Conservation (phyloP, 305 asterid species). For the Fraxinus latifolia region DNA sequence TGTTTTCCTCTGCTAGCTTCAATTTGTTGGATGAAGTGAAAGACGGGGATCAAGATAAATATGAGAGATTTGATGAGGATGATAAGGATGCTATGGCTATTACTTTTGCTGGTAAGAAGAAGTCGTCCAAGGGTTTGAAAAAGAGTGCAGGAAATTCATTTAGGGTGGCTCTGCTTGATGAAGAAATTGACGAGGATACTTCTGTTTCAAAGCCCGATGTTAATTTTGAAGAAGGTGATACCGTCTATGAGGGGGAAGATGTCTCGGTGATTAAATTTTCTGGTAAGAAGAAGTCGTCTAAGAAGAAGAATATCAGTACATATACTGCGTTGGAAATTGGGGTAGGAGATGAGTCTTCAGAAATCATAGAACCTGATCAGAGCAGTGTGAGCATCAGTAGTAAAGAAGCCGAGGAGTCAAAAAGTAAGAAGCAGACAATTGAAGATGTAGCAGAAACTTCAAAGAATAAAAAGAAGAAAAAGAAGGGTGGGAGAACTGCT, state of each 20-base stretch:
- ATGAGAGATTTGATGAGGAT: constrained; percentile 33
- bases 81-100: constrained; percentile 18
- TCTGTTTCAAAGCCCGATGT: constrained; percentile 35
- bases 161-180: constrained; percentile 47
- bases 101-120: constrained; percentile 52
- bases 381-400: constrained; percentile 17
- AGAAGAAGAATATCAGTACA: constrained; percentile 50
- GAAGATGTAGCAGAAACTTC: constrained; percentile 55
- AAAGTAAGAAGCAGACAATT: constrained; percentile 34
- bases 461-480: constrained; percentile 68
- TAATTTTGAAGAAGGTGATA: constrained; percentile 40
- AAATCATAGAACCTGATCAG: constrained; percentile 35
- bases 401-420: constrained; percentile 35
- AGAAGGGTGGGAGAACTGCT: constrained; percentile 55
- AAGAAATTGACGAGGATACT: constrained; percentile 45
- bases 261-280: constrained; percentile 46
- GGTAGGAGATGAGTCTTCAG: constrained; percentile 28
- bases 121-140: constrained; percentile 42
- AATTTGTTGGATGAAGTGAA: constrained; percentile 43
- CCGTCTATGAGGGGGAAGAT: constrained; percentile 49
- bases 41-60: constrained; percentile 32
- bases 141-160: constrained; percentile 46
- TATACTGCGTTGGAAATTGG: constrained; percentile 34
- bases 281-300: constrained; percentile 85
- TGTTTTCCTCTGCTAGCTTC: constrained; percentile 34